Evolutionary conservation across 2,329 filamentous ascomycete species (phyloP).

Genomic region (Fusarium floridanum): DNA sequence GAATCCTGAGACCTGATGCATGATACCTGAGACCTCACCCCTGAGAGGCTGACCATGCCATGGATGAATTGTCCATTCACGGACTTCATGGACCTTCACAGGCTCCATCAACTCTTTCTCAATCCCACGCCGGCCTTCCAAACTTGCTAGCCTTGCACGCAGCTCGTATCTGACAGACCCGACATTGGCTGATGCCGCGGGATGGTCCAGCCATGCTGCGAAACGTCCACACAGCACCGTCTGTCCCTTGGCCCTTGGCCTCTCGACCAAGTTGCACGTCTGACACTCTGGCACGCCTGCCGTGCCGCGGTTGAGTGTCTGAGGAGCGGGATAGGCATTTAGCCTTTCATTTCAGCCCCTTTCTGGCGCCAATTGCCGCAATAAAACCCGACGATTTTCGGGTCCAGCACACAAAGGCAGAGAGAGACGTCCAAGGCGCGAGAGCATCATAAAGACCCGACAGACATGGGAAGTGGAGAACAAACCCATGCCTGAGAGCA

Average conservation of each 20-base stretch:
- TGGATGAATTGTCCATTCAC: slow-evolving; percentile 5
- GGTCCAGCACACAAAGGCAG: slow-evolving; percentile 1
- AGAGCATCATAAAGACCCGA: slow-evolving; percentile 12
- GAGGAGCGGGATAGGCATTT: neutral
- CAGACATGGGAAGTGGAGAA: slow-evolving; percentile 24
- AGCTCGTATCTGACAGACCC: slow-evolving; percentile 3
- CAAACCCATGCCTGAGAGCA: slow-evolving; percentile 18
- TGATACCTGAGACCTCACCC: slow-evolving; percentile 16
- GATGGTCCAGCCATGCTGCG: slow-evolving; percentile 8
- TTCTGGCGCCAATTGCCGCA: neutral
- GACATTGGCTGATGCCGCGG: neutral
- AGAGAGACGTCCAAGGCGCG: neutral
- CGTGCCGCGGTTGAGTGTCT: neutral
- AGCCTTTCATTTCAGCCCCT: neutral
- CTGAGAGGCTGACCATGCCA: slow-evolving; percentile 16
- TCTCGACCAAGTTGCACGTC: neutral
- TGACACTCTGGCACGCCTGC: neutral
- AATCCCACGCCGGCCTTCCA: slow-evolving; percentile 16
- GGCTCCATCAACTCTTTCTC: slow-evolving; percentile 21
- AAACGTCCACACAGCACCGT: slow-evolving; percentile 6
- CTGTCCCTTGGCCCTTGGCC: neutral
- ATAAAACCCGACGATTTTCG: slow-evolving; percentile 30
- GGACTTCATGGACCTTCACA: slow-evolving; percentile 12
- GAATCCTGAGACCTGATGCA: slow-evolving; percentile 18
- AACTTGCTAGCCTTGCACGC: neutral